Conservation (phyloP, 2,329 filamentous ascomycete genomes). For the Didymella lethalis region DNA sequence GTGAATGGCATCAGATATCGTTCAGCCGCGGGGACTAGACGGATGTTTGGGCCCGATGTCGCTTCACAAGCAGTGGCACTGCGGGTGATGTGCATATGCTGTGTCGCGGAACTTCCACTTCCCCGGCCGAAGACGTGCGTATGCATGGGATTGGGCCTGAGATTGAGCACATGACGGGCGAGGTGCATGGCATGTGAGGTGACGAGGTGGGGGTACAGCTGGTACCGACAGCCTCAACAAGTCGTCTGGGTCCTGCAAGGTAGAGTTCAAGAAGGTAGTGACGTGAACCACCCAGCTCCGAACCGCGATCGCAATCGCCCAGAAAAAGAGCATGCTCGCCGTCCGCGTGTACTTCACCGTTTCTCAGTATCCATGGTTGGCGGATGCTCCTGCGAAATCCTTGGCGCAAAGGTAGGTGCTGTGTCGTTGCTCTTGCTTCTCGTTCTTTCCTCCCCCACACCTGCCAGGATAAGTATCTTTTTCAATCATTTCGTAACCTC, state of each 20-base stretch:
- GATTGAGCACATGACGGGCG: not conserved
- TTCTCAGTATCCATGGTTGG: not conserved
- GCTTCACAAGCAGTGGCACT: not conserved
- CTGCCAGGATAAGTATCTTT: not conserved
- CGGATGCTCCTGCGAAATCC: not conserved
- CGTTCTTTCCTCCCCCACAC: not conserved
- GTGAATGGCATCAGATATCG: not conserved
- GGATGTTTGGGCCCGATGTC: not conserved
- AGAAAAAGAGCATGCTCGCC: not conserved
- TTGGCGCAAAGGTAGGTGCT: not conserved
- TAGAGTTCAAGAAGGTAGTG: too few species aligned
- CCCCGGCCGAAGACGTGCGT: constrained; percentile 2
- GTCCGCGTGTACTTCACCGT: not conserved
- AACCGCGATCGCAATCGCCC: not conserved
- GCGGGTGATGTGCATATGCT: constrained; percentile 3
- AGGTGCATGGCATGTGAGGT: not conserved
- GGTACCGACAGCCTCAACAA: not conserved
- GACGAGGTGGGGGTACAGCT: not conserved
- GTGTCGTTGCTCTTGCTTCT: not conserved
- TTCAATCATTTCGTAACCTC: not conserved
- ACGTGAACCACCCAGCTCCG: too few species aligned
- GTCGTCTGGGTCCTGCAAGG: not conserved
- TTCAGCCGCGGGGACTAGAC: not conserved
- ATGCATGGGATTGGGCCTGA: not conserved
- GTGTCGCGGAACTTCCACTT: not conserved